Evolutionary conservation across 139 green algal genomes (phyloP).

Genomic region (Marvania coccoides): DNA sequence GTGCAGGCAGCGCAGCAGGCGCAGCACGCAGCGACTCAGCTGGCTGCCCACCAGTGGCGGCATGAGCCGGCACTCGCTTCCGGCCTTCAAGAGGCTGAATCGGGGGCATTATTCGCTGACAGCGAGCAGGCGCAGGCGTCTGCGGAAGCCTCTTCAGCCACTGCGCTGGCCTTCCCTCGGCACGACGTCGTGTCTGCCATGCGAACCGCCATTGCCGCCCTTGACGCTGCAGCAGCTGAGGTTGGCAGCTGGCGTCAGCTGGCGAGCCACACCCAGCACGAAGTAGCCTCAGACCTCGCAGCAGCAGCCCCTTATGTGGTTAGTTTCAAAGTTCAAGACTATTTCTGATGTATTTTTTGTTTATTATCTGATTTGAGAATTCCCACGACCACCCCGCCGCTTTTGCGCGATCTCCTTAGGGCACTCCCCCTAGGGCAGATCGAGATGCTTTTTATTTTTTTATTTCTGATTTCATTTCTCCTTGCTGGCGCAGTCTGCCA

Average conservation of each 20-base stretch:
- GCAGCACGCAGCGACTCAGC: neutral
- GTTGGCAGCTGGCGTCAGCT: neutral
- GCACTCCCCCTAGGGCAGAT: no score
- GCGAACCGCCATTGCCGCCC: neutral
- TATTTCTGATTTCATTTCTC: neutral
- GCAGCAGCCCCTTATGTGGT: no score
- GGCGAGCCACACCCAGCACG: neutral
- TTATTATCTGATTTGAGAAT: no score
- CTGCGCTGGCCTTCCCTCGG: neutral
- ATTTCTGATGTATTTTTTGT: no score
- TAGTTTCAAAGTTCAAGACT: no score
- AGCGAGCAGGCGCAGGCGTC: neutral
- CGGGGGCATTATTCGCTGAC: neutral
- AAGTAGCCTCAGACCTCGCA: no score
- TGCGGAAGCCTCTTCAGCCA: neutral
- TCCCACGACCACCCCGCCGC: no score
- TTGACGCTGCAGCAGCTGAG: neutral
- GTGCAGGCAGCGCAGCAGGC: neutral
- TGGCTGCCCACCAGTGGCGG: conserved; percentile 12
- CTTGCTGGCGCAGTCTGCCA: neutral
- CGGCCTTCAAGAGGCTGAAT: neutral
- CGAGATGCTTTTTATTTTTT: neutral
- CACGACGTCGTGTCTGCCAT: neutral
- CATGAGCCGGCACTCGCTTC: neutral
- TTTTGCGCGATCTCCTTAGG: no score